Evolutionary conservation across 1,139 yeast species (phyloP), one percentile per base, ranked within the genome.

Genomic region (Pichia norvegensis): DNA sequence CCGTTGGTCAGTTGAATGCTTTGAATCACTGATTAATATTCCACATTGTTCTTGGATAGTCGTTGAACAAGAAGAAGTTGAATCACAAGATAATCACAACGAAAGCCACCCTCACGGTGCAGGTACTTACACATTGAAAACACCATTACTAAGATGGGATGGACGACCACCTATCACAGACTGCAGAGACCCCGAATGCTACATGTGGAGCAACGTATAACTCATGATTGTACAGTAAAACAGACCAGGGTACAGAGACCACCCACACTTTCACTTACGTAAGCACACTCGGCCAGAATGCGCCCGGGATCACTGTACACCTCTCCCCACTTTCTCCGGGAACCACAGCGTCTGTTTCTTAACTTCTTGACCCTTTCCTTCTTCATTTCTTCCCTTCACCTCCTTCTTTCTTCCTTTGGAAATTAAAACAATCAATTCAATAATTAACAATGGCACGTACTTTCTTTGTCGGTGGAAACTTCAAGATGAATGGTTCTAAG

Each of bases 381-480:
- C 9, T 14, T 27, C 11, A 10, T 10, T 6, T 27, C 29, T 14
- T 27, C 11, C 25, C 25, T 23, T 33, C 36, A 14, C 16, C 10
- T 20, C n/a, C 11, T 13, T 33, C 17, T 19, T 33, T 33, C 20
- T 33, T 23, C 9, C 25, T 23, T 9, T 23, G n/a, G n/a, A n/a
- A n/a, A n/a, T n/a, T n/a, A n/a, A n/a, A n/a, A n/a, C n/a, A n/a
- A n/a, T n/a, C n/a, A n/a, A n/a, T n/a, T n/a, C n/a, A 23, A 9
- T 23, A 23, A 23, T 23, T 6, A 11, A 29, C 29, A 36, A 56
- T 57, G 63, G 55, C 63, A 47, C 59, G 98, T 76, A 84, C 81
- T 73, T 90, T 90, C 76, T 88, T 92, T 67, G 90, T 85, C 63
- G 98, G 97, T 62, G 98, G 97, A 65, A 92, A 92, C 88, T 90